Conservation (phyloP, 306 rosid genomes). For the Psophocarpus tetragonolobus region DNA sequence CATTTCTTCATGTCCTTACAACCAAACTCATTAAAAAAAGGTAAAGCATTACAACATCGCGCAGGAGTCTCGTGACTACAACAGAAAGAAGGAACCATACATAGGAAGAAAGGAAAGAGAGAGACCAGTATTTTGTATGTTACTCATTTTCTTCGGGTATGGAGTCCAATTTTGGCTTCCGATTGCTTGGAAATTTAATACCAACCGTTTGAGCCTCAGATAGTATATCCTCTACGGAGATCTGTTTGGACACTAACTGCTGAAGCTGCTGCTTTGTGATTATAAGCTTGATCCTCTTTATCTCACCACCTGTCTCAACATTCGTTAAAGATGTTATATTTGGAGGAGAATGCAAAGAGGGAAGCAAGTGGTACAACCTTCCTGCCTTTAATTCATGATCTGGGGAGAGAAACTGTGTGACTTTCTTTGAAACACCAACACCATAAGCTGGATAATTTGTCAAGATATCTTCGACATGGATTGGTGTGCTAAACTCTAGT, state of each 20-base stretch:
- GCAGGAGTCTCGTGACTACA: neutral
- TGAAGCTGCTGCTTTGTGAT: conserved; percentile 67
- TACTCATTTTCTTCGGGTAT: conserved; percentile 67
- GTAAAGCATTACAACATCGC: neutral
- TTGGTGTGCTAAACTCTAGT: conserved; percentile 50
- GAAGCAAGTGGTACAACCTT: conserved; percentile 56
- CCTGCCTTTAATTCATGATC: conserved; percentile 58
- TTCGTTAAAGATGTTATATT: neutral
- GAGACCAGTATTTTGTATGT: neutral
- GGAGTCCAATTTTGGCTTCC: conserved; percentile 58
- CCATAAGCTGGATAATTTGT: conserved; percentile 36
- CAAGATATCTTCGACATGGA: conserved; percentile 55
- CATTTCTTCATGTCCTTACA: neutral
- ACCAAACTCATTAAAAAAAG: neutral
- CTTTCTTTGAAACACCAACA: conserved; percentile 49
- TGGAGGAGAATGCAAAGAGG: conserved; percentile 24
- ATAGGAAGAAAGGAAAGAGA: conserved; percentile 19
- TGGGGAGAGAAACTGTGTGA: conserved; percentile 44
- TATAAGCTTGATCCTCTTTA: conserved; percentile 63
- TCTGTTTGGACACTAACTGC: conserved; percentile 54
- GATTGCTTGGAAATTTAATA: conserved; percentile 10
- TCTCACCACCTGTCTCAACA: neutral
- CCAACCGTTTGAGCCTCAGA: conserved; percentile 29
- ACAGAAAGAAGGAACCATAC: neutral
- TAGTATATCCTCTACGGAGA: conserved; percentile 52